Evolutionary conservation across 2,329 filamentous ascomycete genomes (phyloP).

Genomic region (Cladorrhinum sp.): DNA sequence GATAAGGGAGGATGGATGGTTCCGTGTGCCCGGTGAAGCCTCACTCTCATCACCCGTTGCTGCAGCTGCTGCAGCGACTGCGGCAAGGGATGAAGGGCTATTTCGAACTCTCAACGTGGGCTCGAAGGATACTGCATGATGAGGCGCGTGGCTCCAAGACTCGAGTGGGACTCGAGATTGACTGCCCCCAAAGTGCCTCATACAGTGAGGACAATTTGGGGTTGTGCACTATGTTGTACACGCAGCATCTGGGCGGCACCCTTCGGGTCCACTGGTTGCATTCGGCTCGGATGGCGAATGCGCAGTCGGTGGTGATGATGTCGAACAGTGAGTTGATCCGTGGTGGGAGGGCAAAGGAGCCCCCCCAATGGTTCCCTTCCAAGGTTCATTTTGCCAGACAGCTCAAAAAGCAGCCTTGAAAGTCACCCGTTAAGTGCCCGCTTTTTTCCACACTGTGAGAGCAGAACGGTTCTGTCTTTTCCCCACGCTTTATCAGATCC

Average conservation of each 20-base stretch:
- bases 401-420: too few relatives aligned
- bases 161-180: not conserved
- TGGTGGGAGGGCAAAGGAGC: not conserved
- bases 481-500: constrained; percentile 9
- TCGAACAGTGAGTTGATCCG: not conserved
- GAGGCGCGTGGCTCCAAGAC: not conserved
- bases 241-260: constrained; percentile 14
- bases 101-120: not conserved
- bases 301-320: constrained; percentile 8
- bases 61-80: not conserved
- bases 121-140: not conserved
- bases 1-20: not conserved
- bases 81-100: not conserved
- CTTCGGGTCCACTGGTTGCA: constrained; percentile 20
- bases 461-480: not conserved
- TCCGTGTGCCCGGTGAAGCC: not conserved
- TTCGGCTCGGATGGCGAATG: constrained; percentile 22
- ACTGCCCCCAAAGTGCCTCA: constrained; percentile 13
- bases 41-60: not conserved
- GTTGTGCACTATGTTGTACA: not conserved
- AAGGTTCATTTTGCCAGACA: too few relatives aligned
- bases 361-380: not conserved
- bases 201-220: constrained; percentile 17
- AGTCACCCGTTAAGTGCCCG: not conserved
- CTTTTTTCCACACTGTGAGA: not conserved